Conservation (phyloP, 768 basidiomycete species). For the Solioccasus polychromus region DNA sequence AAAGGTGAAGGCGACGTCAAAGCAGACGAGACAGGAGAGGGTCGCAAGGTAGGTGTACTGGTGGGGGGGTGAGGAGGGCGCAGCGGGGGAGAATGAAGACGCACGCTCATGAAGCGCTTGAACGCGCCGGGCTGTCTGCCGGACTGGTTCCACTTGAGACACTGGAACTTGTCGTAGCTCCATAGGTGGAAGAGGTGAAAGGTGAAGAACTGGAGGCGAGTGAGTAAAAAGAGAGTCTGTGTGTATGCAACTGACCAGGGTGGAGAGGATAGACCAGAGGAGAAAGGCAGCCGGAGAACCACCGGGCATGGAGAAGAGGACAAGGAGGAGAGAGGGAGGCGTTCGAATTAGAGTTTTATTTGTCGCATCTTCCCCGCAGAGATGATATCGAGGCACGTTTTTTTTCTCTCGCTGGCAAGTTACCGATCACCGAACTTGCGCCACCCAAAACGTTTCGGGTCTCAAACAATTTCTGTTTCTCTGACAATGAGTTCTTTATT, state of each 20-base stretch:
- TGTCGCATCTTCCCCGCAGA: too few species aligned
- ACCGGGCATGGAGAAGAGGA: slow-evolving; percentile 53
- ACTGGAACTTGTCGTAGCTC: slow-evolving; percentile 74
- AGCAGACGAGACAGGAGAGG: slow-evolving; percentile 63
- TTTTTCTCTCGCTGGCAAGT: neutral
- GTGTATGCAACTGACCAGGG: slow-evolving; percentile 45
- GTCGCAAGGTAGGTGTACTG: slow-evolving; percentile 80
- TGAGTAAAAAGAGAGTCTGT: slow-evolving; percentile 1
- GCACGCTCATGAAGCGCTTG: slow-evolving; percentile 86
- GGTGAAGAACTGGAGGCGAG: slow-evolving; percentile 49
- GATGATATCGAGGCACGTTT: neutral
- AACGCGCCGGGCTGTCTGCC: slow-evolving; percentile 81
- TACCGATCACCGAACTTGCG: neutral
- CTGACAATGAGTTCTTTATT: too few species aligned
- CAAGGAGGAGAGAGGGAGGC: neutral
- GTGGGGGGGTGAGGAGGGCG: slow-evolving; percentile 14
- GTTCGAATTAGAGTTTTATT: neutral
- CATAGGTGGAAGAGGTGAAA: slow-evolving; percentile 77
- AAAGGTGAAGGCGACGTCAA: slow-evolving; percentile 56
- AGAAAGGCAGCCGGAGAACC: slow-evolving; percentile 74
- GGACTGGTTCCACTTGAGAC: slow-evolving; percentile 63
- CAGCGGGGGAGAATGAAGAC: slow-evolving; percentile 21
- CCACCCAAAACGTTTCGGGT: too few species aligned
- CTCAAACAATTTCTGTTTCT: too few species aligned
- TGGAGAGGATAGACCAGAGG: slow-evolving; percentile 71